Evolutionary conservation across 2,329 filamentous ascomycete genomes (phyloP).

Genomic region (Seiridium unicorne): DNA sequence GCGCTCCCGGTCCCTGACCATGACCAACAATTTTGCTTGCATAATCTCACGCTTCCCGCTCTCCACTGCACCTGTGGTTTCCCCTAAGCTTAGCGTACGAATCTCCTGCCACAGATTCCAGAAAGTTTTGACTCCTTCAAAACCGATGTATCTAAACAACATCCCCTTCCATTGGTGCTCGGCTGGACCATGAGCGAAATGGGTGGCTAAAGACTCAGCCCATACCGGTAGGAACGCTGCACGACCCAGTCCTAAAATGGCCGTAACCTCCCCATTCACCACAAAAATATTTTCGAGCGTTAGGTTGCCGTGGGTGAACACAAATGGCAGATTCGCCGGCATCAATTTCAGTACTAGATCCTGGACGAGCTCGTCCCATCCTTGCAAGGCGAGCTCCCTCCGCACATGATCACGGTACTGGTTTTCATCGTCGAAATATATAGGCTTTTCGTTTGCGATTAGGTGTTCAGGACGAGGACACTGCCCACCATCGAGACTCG

Average conservation of each 20-base stretch:
- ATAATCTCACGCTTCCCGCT: background rate
- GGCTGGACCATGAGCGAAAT: background rate
- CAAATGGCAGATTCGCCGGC: slow-evolving; percentile 19
- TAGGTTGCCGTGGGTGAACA: slow-evolving; percentile 26
- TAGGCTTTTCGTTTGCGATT: slow-evolving; percentile 12
- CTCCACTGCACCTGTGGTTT: too few species aligned
- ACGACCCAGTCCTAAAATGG: background rate
- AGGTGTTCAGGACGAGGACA: slow-evolving; percentile 18
- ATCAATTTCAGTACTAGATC: slow-evolving; percentile 16
- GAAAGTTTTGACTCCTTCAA: background rate
- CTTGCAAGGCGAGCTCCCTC: slow-evolving; percentile 7
- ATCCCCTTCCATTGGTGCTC: slow-evolving; percentile 7
- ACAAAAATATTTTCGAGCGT: slow-evolving; percentile 21
- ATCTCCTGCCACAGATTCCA: background rate
- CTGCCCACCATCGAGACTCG: slow-evolving; percentile 14
- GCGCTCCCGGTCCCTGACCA: background rate
- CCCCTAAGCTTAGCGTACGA: background rate
- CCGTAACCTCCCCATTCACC: background rate
- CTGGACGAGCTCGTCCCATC: slow-evolving; percentile 12
- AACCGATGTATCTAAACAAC: background rate
- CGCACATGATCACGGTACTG: slow-evolving; percentile 18
- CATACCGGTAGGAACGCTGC: slow-evolving; percentile 1
- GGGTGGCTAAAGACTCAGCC: slow-evolving; percentile 4
- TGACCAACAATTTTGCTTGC: background rate
- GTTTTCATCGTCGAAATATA: slow-evolving; percentile 15